A percentile compares a stretch with the other conserved stretches of the same genome.
Conservation (phyloP, 345 rosid species). For the Hevea brasiliensis region DNA sequence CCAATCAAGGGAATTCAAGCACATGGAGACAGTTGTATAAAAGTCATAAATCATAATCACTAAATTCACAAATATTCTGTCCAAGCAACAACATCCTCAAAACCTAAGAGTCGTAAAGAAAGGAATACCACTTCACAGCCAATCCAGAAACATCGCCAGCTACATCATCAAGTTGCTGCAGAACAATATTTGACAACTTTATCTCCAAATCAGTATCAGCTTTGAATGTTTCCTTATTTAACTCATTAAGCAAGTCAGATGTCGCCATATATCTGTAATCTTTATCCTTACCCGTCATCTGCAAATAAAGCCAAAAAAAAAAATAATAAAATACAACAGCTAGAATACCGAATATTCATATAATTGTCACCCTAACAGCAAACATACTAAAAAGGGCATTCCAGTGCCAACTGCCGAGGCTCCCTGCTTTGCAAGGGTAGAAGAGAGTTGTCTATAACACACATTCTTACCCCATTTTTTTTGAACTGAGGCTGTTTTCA, state of each 20-base stretch:
- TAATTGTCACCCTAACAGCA: no score
- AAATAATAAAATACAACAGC: background rate
- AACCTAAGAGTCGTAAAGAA: constrained; percentile 4
- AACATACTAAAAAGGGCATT: no score
- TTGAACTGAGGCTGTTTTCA: no score
- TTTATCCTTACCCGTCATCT: constrained; percentile 99
- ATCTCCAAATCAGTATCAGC: constrained; percentile 83
- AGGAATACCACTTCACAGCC: constrained; percentile 91
- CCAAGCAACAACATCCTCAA: background rate
- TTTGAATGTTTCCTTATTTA: constrained; percentile 83
- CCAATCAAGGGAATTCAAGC: no score
- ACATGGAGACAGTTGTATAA: no score
- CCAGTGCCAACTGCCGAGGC: no score
- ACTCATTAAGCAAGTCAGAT: constrained; percentile 91
- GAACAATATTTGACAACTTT: constrained; percentile 68
- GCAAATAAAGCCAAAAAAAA: constrained; percentile 17
- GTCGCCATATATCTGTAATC: constrained; percentile 99
- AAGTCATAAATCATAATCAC: no score
- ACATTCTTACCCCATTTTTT: no score
- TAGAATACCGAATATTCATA: no score
- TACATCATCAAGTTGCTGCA: constrained; percentile 95
- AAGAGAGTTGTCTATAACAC: no score
- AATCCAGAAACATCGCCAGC: constrained; percentile 99
- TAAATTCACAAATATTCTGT: background rate
- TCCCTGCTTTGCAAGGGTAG: no score